Conservation (phyloP, 83 land plant genomes). For the Larix sibirica region DNA sequence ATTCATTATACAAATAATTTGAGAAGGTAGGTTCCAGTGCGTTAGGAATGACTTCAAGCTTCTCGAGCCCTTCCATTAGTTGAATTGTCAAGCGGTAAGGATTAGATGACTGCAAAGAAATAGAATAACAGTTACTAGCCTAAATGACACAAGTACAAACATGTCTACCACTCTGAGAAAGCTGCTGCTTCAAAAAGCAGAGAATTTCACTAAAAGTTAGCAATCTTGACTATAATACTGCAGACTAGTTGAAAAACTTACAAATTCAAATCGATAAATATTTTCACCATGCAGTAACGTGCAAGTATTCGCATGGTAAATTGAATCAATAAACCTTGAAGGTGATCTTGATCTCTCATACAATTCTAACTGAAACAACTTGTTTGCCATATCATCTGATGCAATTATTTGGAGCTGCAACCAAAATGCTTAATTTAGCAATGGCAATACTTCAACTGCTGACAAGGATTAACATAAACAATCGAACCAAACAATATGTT, state of each 20-base stretch:
- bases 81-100: conserved; percentile 54
- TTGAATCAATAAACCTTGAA: conserved; percentile 60
- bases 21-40: conserved; percentile 58
- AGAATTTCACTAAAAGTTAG: conserved; percentile 15
- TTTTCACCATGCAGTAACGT: conserved; percentile 79
- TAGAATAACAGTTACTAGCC: not conserved
- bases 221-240: conserved; percentile 25
- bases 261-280: conserved; percentile 82
- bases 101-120: conserved; percentile 39
- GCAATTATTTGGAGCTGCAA: conserved; percentile 77
- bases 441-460: not conserved
- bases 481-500: not conserved
- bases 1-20: conserved; percentile 49
- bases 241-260: conserved; percentile 29
- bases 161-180: not conserved
- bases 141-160: not conserved
- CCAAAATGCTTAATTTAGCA: not conserved
- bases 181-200: not conserved
- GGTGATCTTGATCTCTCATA: conserved; percentile 74
- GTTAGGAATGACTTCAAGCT: conserved; percentile 62
- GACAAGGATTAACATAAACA: not conserved
- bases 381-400: conserved; percentile 80
- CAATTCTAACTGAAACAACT: conserved; percentile 69
- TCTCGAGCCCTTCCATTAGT: conserved; percentile 66
- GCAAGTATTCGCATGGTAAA: conserved; percentile 87